Base-by-base conservation (phyloP, 2,329 filamentous ascomycete genomes). In the Dichotomopilus funicola region DNA sequence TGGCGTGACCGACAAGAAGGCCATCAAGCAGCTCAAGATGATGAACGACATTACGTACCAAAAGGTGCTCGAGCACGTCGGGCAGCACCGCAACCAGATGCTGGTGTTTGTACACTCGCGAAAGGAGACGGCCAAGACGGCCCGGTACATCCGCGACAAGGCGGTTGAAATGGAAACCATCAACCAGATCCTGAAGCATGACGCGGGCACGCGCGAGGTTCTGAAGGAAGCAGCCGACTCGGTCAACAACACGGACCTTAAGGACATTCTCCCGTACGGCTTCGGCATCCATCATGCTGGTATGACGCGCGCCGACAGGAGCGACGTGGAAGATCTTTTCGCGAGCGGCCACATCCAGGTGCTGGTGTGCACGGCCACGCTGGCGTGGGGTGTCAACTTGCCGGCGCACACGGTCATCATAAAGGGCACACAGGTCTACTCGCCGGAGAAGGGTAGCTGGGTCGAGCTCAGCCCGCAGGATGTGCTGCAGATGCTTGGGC, bases 21-120 rank as follows among this genome's bases (percentile, higher is more conserved):
- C 94, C 5, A 99, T 99, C 74, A 99, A 97, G 73, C 94, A 99
- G 71, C 77, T 99, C 53, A 96, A 97, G 78, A 95, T 89, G 0
- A 99, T 99, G 94, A 99, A 99, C 67, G 94, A 99, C 65, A 91
- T 99, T 53, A 96, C 91, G 56, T 99, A 99, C 71, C 95, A 86
- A 61, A 99, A 99, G 72, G 91, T 96, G 34, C 82, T 99, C 53
- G 94, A 99, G 71, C 92, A 97, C 68, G 92, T 96, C 35, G 94
- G 94, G 6, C 86, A 87, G 57, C 87, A 95, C 66, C 85, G 89
- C 61, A 96, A 99, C 65, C 94, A 99, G 71, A 96, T 99, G 91
- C 83, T 99, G 41, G 96, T 99, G 57, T 99, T 99, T 67, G 94
- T 99, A 5, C 95, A 99, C 70, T 99, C 95, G 38, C 82, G 94